A percentile compares a stretch with the other conserved stretches of the same genome.
Evolutionary conservation across 768 basidiomycete species (phyloP).

Genomic region (Boletus rex-veris): DNA sequence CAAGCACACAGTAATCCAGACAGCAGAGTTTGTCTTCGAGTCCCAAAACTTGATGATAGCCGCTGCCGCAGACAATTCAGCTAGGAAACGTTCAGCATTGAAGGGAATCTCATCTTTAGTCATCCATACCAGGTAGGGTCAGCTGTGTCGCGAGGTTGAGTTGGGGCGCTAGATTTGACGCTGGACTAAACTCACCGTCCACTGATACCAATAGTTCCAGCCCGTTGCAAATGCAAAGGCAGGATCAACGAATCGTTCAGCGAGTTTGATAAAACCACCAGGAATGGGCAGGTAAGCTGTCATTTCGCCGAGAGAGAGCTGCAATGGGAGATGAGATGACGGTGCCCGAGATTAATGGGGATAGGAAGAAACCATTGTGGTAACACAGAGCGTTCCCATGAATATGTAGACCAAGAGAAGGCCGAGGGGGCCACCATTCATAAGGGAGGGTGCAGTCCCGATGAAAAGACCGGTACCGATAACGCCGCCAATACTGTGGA

Average conservation of each 20-base stretch:
- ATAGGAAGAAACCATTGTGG: background rate
- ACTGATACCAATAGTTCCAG: constrained; percentile 5
- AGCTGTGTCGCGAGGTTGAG: background rate
- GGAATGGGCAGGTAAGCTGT: background rate
- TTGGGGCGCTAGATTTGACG: background rate
- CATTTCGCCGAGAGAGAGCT: constrained; percentile 6
- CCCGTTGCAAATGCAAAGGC: constrained; percentile 3
- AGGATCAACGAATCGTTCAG: constrained; percentile 3
- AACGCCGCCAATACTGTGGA: background rate
- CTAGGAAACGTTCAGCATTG: background rate
- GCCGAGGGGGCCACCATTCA: constrained; percentile 1
- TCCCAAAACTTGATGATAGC: background rate
- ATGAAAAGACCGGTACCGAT: constrained; percentile 4
- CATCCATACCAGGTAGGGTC: background rate
- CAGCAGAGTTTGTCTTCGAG: background rate
- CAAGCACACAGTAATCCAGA: background rate
- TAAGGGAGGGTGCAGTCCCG: background rate
- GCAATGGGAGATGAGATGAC: background rate
- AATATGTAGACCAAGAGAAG: background rate
- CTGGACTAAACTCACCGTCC: background rate
- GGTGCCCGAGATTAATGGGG: background rate
- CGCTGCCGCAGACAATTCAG: constrained; percentile 1
- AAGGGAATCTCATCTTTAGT: background rate
- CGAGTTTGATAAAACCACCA: constrained; percentile 4
- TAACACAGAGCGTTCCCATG: background rate